Evolutionary conservation across 345 rosid genomes (phyloP), one percentile per base, ranked within the genome.

Genomic region (Hypericum androsaemum): DNA sequence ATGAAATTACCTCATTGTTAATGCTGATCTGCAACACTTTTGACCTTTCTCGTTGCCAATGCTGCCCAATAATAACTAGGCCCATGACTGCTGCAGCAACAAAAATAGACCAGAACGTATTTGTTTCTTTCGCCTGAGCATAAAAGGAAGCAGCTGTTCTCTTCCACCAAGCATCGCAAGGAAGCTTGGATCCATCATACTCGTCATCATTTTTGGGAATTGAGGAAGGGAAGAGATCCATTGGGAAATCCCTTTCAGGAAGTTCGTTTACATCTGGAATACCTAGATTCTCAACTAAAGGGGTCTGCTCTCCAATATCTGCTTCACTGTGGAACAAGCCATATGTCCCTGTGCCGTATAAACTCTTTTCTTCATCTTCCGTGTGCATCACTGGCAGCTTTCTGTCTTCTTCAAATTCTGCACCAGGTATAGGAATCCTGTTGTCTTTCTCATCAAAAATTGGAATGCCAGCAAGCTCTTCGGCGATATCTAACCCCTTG

Each of bases 11-110:
- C 95, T 88, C 92, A 43, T 73, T 64, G 37, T 65, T 77, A 73
- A 79, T 56, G 68, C 76, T 77, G 50, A 76, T 58, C 22, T 81
- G 97, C 81, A 88, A 72, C 64, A 69, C 71, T 60, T 84, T 88
- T 97, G 89, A 82, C 80, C 85, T 86, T 53, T 94, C 97, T 54
- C 80, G 95, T 52, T 74, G 97, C 99, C 95, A 88, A n/a, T 71
- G 90, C 61, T 88, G 97, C 60, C 99, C 92, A 57, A 94, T 77
- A 72, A 94, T 78, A 16, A 88, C 97, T 39, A 94, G 74, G 50
- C 99, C 99, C 68, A 86, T 75, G 54, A 94, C 84, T 39, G 99
- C 86, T 7, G 95, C 95, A 40, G 99, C 94, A 72, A 94, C 53
- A 47, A 86, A 88, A 57, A 94, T 61, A 12, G 99, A 88, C 99